A percentile compares a stretch with the other conserved stretches of the same genome.
Evolutionary conservation across 2,329 filamentous ascomycete genomes (phyloP).

Genomic region (Colletotrichum sp.): DNA sequence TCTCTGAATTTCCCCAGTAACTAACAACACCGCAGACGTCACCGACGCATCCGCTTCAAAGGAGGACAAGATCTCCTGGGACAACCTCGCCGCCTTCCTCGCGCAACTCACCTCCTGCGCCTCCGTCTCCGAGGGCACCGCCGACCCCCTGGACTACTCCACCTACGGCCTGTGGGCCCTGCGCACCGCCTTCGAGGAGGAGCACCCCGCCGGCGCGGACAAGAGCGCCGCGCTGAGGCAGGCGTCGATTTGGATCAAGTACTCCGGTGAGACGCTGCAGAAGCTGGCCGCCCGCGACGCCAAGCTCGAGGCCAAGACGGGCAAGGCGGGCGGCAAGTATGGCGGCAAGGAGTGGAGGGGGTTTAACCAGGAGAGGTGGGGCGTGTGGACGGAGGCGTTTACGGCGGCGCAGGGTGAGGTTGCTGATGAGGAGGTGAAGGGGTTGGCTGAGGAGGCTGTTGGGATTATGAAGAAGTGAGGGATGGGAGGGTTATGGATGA

Average conservation of each 20-base stretch:
- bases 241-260: conserved; percentile 27
- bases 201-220: background rate
- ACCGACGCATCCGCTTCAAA: conserved; percentile 17
- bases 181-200: conserved; percentile 30
- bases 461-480: conserved; percentile 2
- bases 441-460: background rate
- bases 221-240: conserved; percentile 19
- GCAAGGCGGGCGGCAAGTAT: conserved; percentile 22
- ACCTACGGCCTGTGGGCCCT: conserved; percentile 31
- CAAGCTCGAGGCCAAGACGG: conserved; percentile 20
- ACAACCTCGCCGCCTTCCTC: conserved; percentile 27
- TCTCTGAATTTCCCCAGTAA: background rate
- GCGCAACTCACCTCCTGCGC: conserved; percentile 28
- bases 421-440: background rate
- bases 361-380: conserved; percentile 29
- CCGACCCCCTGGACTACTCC: conserved; percentile 28
- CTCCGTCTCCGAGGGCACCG: background rate
- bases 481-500: too few relatives aligned
- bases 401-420: background rate
- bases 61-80: conserved; percentile 12
- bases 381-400: conserved; percentile 27
- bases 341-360: conserved; percentile 27
- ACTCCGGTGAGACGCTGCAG: conserved; percentile 20
- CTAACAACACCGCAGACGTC: conserved; percentile 10
- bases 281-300: conserved; percentile 13